Evolutionary conservation across 176 grass and related monocot species (phyloP), one percentile per base, ranked within the genome.

Genomic region (Aegilops bicornis): DNA sequence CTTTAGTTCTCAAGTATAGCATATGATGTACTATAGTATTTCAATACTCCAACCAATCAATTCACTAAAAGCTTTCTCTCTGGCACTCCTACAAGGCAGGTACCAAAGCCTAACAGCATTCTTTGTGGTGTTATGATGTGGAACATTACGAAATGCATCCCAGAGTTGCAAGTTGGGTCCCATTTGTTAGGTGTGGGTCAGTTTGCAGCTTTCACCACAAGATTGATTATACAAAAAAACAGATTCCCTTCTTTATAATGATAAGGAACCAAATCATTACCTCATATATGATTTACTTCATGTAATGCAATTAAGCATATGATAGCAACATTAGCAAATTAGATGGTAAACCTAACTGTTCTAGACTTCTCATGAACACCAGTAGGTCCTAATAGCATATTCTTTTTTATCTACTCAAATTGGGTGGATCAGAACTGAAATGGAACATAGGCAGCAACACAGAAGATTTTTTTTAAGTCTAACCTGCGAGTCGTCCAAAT

Each of bases 401-500:
- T 20, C 14, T 42, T 64, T 56, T 83, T 64, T 33, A 37, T 62
- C 17, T 42, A 69, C 30, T 58, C 62, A 20, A 72, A 74, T 72
- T 73, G 8, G 59, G 32, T 68, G 36, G n/a, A 76, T 43, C 19
- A 61, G 10, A 79, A 66, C 1, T 66, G 19, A 75, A 87, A 62
- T 23, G 11, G 35, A 60, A 82, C 37, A 17, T 69, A 62, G 27
- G 24, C 7, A 35, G 37, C 32, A 79, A 76, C 36, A 77, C 23
- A 4, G 12, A 56, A 82, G 2, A 88, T 69, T 61, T 36, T 40
- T 40, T 39, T 40, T 30, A 30, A 73, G 20, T 5, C 84, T 79
- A 89, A 98, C 96, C 91, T 95, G 93, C 23, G 93, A 98, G 87
- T 95, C 84, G 76, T 98, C 96, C 83, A 98, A 87, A 92, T 98